Conservation (phyloP, 1,284 basidiomycete genomes). For the Thecaphora frezii region DNA sequence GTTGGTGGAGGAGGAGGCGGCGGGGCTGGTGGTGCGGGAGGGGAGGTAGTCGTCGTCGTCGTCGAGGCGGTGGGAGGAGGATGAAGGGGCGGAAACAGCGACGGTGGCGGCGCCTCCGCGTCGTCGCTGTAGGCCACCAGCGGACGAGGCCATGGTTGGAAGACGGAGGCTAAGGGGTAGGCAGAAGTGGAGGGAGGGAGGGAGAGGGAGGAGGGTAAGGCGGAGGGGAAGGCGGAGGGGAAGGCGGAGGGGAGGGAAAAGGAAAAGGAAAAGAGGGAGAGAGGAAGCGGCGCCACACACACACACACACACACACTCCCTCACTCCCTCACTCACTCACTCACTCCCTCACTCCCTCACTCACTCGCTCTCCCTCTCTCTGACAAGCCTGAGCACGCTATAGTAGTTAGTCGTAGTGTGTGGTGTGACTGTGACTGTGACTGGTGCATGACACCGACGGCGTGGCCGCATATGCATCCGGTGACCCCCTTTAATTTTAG, state of each 20-base stretch:
- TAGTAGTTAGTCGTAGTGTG: too few species aligned
- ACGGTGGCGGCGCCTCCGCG: slow-evolving; percentile 15
- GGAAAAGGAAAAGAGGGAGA: not conserved
- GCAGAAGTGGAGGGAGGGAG: not conserved
- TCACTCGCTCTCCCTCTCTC: too few species aligned
- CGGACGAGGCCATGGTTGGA: slow-evolving; percentile 19
- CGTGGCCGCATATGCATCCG: too few species aligned
- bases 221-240: not conserved
- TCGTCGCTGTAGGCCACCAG: slow-evolving; percentile 29
- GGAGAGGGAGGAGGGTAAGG: not conserved
- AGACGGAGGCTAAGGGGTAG: too few species aligned
- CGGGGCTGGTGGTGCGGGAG: slow-evolving; percentile 25
- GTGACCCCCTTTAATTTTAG: too few species aligned
- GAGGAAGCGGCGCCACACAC: too few species aligned
- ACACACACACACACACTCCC: too few species aligned
- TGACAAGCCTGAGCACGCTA: too few species aligned
- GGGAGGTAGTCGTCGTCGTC: slow-evolving; percentile 17
- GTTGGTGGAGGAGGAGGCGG: slow-evolving; percentile 12
- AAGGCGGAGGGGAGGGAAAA: not conserved
- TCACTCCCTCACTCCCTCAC: too few species aligned
- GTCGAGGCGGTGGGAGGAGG: slow-evolving; percentile 18
- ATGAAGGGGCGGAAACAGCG: slow-evolving; percentile 13
- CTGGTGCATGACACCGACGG: too few species aligned
- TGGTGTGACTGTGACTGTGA: too few species aligned
- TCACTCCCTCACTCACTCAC: too few species aligned